phyloP scores from a whole-genome alignment of 306 rosid genomes.

The Astragalus membranaceus region DNA sequence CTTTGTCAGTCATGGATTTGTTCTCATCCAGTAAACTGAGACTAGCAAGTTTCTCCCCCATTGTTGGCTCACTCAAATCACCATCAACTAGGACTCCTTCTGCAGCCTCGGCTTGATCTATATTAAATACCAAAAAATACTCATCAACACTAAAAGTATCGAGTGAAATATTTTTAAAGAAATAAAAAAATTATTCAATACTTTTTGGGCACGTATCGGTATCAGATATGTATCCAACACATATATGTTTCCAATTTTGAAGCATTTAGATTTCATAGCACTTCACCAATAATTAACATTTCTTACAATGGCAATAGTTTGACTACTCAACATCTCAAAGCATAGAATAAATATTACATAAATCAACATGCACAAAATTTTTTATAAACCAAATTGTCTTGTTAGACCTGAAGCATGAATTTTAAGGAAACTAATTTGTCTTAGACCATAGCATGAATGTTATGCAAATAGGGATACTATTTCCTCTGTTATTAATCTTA shows the following conservation, averaged over 20 bases:
- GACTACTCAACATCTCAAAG: background rate
- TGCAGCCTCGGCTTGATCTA: slow-evolving; percentile 33
- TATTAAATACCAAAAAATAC: background rate
- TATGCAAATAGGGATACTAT: background rate
- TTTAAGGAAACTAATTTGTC: no score
- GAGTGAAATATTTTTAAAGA: no score
- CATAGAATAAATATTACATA: no score
- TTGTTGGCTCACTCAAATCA: slow-evolving; percentile 60
- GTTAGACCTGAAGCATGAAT: no score
- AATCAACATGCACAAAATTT: no score
- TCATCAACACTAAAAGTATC: no score
- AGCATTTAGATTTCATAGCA: no score
- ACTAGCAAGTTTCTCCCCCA: slow-evolving; percentile 77
- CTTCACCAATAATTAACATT: background rate
- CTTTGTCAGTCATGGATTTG: slow-evolving; percentile 20
- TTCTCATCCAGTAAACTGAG: slow-evolving; percentile 42
- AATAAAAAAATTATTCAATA: no score
- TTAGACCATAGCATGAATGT: background rate
- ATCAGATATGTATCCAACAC: no score
- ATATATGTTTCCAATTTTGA: no score
- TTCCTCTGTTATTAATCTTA: background rate
- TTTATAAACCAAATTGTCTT: no score
- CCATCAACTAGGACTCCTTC: slow-evolving; percentile 43
- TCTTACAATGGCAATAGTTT: background rate
- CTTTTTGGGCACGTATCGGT: no score